Evolutionary conservation across 306 rosid genomes (phyloP).

Genomic region (Potentilla sterilis): DNA sequence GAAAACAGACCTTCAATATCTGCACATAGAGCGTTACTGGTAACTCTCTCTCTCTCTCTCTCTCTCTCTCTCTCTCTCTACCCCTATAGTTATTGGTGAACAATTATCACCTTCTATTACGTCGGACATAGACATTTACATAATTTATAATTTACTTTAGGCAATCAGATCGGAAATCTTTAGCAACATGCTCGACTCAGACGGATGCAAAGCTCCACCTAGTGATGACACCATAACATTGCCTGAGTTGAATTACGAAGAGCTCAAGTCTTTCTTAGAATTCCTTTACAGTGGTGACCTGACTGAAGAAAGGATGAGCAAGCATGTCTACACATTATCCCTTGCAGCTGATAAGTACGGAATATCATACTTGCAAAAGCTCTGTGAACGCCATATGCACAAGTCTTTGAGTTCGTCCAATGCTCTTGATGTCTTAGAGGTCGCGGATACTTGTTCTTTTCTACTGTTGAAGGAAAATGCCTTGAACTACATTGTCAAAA

Average conservation of each 20-base stretch:
- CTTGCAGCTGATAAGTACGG: constrained; percentile 79
- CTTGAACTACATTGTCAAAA: constrained; percentile 50
- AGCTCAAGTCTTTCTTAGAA: constrained; percentile 58
- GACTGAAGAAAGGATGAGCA: constrained; percentile 43
- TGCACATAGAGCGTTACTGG: constrained; percentile 68
- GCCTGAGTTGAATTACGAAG: constrained; percentile 58
- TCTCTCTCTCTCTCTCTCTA: background rate
- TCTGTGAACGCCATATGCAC: constrained; percentile 55
- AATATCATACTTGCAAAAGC: constrained; percentile 51
- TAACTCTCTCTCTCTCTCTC: constrained; percentile 3
- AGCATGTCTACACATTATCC: constrained; percentile 56
- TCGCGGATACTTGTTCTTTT: constrained; percentile 60
- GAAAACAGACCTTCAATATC: constrained; percentile 49
- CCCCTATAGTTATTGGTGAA: background rate
- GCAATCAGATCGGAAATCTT: constrained; percentile 79
- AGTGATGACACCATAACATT: constrained; percentile 38
- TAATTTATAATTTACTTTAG: constrained; percentile 21
- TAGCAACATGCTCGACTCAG: constrained; percentile 65
- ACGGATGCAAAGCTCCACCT: constrained; percentile 62
- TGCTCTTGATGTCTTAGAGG: constrained; percentile 60
- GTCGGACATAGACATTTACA: background rate
- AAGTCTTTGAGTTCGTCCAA: constrained; percentile 39
- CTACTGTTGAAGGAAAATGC: constrained; percentile 45
- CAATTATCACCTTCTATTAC: background rate
- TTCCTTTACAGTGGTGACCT: constrained; percentile 65